phyloP scores from a whole-genome alignment of 768 basidiomycete genomes.

The Nidularia pulvinata region DNA sequence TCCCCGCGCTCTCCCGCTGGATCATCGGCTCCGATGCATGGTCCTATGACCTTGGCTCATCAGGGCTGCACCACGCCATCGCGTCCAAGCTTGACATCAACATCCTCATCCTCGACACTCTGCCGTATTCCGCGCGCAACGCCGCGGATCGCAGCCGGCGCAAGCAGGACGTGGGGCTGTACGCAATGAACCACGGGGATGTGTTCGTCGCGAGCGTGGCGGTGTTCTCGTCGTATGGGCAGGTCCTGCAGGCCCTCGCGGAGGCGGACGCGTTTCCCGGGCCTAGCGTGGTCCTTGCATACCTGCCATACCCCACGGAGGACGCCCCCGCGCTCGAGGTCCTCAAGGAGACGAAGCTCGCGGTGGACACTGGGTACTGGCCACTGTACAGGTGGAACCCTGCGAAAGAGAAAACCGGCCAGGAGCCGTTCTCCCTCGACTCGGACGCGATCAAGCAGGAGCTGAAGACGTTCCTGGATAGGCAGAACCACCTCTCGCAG shows the following conservation, averaged over 20 bases:
- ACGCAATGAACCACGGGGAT: constrained; percentile 98
- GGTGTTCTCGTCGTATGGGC: constrained; percentile 93
- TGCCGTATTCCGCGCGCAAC: constrained; percentile 84
- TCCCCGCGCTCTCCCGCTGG: constrained; percentile 82
- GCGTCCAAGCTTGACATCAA: constrained; percentile 92
- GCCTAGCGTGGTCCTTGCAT: constrained; percentile 91
- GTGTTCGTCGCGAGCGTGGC: constrained; percentile 96
- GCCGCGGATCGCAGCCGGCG: constrained; percentile 68
- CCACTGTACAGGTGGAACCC: constrained; percentile 99
- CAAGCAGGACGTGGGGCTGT: constrained; percentile 96
- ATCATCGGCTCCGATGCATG: constrained; percentile 98
- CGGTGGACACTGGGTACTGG: constrained; percentile 97
- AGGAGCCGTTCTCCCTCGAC: constrained; percentile 91
- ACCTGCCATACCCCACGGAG: constrained; percentile 87
- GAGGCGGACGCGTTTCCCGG: constrained; percentile 93
- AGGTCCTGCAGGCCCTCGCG: constrained; percentile 87
- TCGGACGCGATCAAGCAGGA: constrained; percentile 95
- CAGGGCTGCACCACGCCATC: constrained; percentile 93
- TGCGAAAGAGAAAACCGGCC: constrained; percentile 66
- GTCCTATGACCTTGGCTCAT: constrained; percentile 96
- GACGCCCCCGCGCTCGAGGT: constrained; percentile 80
- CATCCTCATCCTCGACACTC: constrained; percentile 91
- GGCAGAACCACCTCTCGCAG: constrained; percentile 96
- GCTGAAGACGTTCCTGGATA: constrained; percentile 89
- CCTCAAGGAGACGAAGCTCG: constrained; percentile 97